Evolutionary conservation across 306 rosid species (phyloP).

Genomic region (Corylus heterophylla): DNA sequence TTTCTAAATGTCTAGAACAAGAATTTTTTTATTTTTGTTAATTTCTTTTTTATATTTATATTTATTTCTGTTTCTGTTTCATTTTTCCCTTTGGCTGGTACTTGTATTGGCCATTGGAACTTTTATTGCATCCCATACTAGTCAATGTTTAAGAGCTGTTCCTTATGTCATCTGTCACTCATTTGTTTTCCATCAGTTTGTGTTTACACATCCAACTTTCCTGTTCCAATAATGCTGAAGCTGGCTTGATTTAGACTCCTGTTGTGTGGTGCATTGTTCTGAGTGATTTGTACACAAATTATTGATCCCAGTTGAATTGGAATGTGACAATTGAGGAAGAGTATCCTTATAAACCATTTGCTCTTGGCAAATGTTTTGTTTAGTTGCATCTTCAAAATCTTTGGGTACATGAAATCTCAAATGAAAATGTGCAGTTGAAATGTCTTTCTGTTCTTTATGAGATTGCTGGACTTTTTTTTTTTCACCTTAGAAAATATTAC

Average conservation of each 20-base stretch:
- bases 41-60: too few species aligned
- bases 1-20: neutral
- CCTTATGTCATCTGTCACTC: neutral
- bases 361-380: neutral
- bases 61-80: neutral
- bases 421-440: neutral
- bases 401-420: neutral
- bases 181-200: neutral
- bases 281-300: neutral
- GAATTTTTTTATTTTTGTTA: neutral
- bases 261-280: neutral
- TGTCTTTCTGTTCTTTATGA: neutral
- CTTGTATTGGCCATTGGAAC: neutral
- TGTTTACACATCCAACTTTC: neutral
- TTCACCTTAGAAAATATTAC: neutral
- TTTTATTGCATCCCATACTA: conserved; percentile 1
- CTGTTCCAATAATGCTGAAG: neutral
- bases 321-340: neutral
- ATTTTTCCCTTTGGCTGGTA: neutral
- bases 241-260: neutral
- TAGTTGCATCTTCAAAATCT: neutral
- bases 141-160: neutral
- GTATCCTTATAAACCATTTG: neutral
- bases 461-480: neutral
- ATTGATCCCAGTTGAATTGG: neutral